A percentile compares a stretch with the other conserved stretches of the same genome.
Evolutionary conservation across 2,329 filamentous ascomycete species (phyloP).

Genomic region (Verticillium tricorpus): DNA sequence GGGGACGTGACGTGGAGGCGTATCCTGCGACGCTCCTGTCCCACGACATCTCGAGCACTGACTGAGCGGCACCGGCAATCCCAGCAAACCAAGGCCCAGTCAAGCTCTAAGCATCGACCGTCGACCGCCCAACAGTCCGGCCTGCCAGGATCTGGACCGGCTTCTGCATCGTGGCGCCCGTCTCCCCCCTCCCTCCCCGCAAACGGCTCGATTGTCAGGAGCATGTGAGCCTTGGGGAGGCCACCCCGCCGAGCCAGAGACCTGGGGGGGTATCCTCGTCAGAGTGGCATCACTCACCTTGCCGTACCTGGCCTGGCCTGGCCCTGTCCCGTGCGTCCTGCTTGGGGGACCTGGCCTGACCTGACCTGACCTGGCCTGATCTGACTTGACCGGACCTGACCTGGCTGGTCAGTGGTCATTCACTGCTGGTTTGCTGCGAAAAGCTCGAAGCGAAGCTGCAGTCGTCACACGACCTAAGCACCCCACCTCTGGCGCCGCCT

Average conservation of each 20-base stretch:
- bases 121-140: not conserved
- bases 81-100: too few relatives aligned
- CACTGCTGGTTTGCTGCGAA: not conserved
- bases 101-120: not conserved
- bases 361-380: not conserved
- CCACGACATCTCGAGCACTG: too few relatives aligned
- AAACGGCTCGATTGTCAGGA: not conserved
- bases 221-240: not conserved
- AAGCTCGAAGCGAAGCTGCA: not conserved
- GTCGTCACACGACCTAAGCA: conserved; percentile 1
- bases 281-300: not conserved
- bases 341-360: not conserved
- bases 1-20: too few relatives aligned
- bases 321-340: too few relatives aligned
- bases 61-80: too few relatives aligned
- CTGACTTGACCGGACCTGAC: not conserved
- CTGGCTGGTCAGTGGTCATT: too few relatives aligned
- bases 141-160: not conserved
- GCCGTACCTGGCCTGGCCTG: not conserved
- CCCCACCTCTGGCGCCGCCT: not conserved
- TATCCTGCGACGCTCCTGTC: too few relatives aligned
- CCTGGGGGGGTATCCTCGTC: not conserved
- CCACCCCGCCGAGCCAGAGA: too few relatives aligned
- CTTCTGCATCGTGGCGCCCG: not conserved
- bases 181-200: not conserved